A percentile compares a stretch with the other conserved stretches of the same genome.
These are phyloP conservation scores for Sclerotinia minor DNA, from an alignment of 2,329 filamentous ascomycete species.

Conservation along the genomic window DNA sequence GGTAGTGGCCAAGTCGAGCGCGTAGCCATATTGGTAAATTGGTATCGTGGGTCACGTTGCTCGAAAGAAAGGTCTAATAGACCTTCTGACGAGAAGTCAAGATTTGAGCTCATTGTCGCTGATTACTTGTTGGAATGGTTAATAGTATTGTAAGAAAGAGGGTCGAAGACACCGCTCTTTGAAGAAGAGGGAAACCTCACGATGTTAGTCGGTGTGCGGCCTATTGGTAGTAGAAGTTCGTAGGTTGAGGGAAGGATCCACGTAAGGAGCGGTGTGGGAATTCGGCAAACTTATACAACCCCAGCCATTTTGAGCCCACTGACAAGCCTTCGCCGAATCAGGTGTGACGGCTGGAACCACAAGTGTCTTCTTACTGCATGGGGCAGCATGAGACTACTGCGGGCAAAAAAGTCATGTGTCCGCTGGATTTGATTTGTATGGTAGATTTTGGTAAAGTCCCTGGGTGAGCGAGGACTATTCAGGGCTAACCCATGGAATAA, in stretches of 20 bases:
- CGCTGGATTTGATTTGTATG: constrained; percentile 23
- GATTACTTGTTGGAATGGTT: constrained; percentile 39
- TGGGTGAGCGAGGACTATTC: constrained; percentile 16
- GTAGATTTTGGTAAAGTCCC: constrained; percentile 13
- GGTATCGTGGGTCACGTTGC: constrained; percentile 55
- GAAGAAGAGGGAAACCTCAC: constrained; percentile 38
- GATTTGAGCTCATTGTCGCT: constrained; percentile 53
- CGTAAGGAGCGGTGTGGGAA: constrained; percentile 37
- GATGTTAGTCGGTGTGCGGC: constrained; percentile 40
- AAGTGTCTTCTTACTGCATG: constrained; percentile 24
- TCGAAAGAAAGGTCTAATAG: constrained; percentile 63
- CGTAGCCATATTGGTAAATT: constrained; percentile 48
- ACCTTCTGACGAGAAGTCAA: constrained; percentile 63
- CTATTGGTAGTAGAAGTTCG: constrained; percentile 32
- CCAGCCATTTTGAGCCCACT: constrained; percentile 28
- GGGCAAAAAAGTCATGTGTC: constrained; percentile 24
- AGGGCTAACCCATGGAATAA: constrained; percentile 18
- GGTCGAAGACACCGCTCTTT: constrained; percentile 42
- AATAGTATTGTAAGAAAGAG: constrained; percentile 50
- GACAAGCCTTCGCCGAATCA: constrained; percentile 24
- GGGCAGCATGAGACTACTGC: constrained; percentile 25
- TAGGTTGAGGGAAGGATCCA: constrained; percentile 30
- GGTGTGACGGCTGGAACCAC: constrained; percentile 22
- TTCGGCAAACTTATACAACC: constrained; percentile 28
- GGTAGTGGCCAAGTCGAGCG: constrained; percentile 42